phyloP scores from a whole-genome alignment of 108 stramenopile species.

The Nannochloropsis granulata region DNA sequence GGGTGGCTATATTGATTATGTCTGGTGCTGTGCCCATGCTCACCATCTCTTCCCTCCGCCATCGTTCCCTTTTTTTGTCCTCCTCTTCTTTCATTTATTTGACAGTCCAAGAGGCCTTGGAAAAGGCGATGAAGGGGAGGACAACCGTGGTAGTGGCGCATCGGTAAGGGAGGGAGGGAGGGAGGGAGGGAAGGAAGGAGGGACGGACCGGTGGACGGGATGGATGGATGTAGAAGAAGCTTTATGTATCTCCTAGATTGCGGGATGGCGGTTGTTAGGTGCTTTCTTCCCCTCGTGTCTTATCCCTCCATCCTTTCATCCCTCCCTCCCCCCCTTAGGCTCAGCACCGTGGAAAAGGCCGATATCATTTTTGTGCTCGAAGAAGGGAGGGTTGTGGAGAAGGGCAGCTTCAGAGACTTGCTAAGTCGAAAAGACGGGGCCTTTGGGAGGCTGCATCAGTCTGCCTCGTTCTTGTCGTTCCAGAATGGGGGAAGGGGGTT shows the following conservation, averaged over 20 bases:
- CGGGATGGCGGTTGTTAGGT: too few species aligned
- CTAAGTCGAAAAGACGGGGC: background rate
- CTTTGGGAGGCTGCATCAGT: background rate
- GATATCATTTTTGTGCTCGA: conserved; percentile 31
- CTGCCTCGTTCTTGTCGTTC: background rate
- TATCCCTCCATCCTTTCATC: background rate
- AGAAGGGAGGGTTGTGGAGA: conserved; percentile 62
- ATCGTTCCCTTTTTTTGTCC: background rate
- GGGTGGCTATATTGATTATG: too few species aligned
- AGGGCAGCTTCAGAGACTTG: conserved; percentile 39
- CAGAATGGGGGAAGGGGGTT: background rate
- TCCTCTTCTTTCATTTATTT: background rate
- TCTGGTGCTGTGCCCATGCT: too few species aligned
- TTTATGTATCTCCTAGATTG: background rate
- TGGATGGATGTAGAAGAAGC: background rate
- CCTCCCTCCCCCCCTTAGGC: background rate
- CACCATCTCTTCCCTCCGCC: background rate
- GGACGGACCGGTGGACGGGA: background rate
- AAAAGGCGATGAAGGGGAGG: background rate
- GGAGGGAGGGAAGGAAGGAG: background rate
- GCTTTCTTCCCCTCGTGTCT: background rate
- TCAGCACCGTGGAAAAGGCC: conserved; percentile 6
- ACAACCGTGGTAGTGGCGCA: background rate
- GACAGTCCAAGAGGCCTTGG: conserved; percentile 9
- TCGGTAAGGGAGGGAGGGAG: conserved; percentile 6